Conservation (phyloP, 2,329 filamentous ascomycete genomes). For the Hypoxylon sp. region DNA sequence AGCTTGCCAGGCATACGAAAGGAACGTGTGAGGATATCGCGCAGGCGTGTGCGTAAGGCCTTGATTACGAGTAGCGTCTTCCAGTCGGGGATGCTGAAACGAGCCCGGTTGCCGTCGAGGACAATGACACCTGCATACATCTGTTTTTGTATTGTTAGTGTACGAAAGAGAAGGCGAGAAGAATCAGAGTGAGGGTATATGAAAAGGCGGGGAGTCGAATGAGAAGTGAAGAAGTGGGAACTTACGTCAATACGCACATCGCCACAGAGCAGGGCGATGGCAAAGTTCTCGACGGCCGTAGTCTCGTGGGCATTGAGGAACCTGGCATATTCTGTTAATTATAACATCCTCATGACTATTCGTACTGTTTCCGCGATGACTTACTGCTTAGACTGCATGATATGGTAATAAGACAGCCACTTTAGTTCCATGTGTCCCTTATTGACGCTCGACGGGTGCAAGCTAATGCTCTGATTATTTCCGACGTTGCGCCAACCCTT, state of each 20-base stretch:
- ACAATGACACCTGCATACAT: constrained; percentile 90
- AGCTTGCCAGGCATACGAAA: constrained; percentile 78
- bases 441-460: constrained; percentile 93
- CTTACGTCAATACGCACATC: constrained; percentile 88
- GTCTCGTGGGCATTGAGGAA: constrained; percentile 94
- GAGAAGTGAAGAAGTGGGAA: constrained; percentile 10
- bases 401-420: constrained; percentile 96
- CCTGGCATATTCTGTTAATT: constrained; percentile 58
- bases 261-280: constrained; percentile 86
- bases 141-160: constrained; percentile 58
- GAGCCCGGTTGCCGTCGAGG: constrained; percentile 87
- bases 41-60: constrained; percentile 78
- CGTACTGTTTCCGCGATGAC: constrained; percentile 47
- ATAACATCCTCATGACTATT: neutral
- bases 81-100: constrained; percentile 90
- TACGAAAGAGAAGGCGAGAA: neutral
- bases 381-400: constrained; percentile 91
- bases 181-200: neutral
- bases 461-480: constrained; percentile 90
- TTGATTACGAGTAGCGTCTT: constrained; percentile 93
- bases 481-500: constrained; percentile 92
- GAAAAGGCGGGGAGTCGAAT: neutral
- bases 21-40: constrained; percentile 79
- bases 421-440: constrained; percentile 77
- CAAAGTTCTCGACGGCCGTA: constrained; percentile 83